Evolutionary conservation across 768 basidiomycete genomes (phyloP).

Genomic region (Wakefieldia striispora): DNA sequence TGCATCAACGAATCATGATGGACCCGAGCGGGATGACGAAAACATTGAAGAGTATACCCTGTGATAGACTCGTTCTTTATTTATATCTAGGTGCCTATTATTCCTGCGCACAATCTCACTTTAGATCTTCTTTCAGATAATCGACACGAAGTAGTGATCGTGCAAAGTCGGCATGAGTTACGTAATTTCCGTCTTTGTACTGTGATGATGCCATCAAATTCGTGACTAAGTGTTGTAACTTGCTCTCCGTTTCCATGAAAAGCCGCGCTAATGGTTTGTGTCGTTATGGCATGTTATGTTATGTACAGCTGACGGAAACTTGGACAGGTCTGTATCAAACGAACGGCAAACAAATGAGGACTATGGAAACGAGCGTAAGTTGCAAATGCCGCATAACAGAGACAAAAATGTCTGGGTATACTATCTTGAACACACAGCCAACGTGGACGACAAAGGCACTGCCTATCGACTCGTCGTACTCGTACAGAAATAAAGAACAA

Average conservation of each 20-base stretch:
- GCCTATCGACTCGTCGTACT: conserved; percentile 14
- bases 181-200: conserved; percentile 14
- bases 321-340: conserved; percentile 7
- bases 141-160: too few species aligned
- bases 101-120: too few species aligned
- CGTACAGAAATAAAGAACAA: conserved; percentile 12
- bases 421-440: conserved; percentile 13
- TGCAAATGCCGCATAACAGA: conserved; percentile 10
- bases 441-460: conserved; percentile 16
- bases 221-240: background rate
- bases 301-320: background rate
- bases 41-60: too few species aligned
- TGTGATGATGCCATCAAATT: background rate
- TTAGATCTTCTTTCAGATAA: background rate
- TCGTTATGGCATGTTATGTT: background rate
- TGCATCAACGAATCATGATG: too few species aligned
- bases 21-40: too few species aligned
- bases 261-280: background rate
- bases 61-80: too few species aligned
- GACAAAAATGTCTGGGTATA: conserved; percentile 20
- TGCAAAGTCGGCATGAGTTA: background rate
- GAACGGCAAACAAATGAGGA: conserved; percentile 18
- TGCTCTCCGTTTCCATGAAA: background rate
- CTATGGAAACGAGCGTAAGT: conserved; percentile 22
- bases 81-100: too few species aligned